Evolutionary conservation across 2,329 filamentous ascomycete species (phyloP), one percentile per base, ranked within the genome.

Genomic region (Arthroderma sp.): DNA sequence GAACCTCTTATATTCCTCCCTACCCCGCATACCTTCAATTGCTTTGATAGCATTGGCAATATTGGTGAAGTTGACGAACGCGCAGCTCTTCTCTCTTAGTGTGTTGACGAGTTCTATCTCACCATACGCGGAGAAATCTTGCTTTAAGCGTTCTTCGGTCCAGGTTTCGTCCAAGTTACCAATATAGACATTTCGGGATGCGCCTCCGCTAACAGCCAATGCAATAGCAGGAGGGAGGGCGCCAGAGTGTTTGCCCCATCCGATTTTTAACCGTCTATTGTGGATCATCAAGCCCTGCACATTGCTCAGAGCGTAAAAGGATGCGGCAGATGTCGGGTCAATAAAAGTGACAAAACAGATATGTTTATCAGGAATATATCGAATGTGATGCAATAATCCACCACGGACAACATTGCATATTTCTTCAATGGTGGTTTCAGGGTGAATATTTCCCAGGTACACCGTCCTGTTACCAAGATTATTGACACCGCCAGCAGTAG

Each of bases 301-400:
- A 67, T 96, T 96, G 75, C 88, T 95, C 48, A 98, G 72, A 36
- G 91, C 91, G 58, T 95, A 98, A 71, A 98, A 98, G 1, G 89
- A 95, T 36, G 91, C 91, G 27, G 91, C 91, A 3, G 91, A 93
- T 27, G 91, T 98, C 6, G 91, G 91, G 60, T 98, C 91, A 64
- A 98, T 96, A 68, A 98, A 98, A 1, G 91, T 98, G 46, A 98
- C 91, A 61, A 98, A 98, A 73, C 91, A 98, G 56, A 98, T 98
- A 68, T 98, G 91, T 77, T 98, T 98, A 71, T 98, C 91, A 5
- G 91, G 91, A 56, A 98, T 98, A 68, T 96, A 98, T 55, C 91
- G 86, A 64, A 98, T 94, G 65, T 98, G 91, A 65, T 98, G 91
- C 56, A 98, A 74, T 53, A 98, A 76, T 56, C 91, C 91, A 48